phyloP scores from a whole-genome alignment of 768 basidiomycete species.

The Calocybe gangraenosa region DNA sequence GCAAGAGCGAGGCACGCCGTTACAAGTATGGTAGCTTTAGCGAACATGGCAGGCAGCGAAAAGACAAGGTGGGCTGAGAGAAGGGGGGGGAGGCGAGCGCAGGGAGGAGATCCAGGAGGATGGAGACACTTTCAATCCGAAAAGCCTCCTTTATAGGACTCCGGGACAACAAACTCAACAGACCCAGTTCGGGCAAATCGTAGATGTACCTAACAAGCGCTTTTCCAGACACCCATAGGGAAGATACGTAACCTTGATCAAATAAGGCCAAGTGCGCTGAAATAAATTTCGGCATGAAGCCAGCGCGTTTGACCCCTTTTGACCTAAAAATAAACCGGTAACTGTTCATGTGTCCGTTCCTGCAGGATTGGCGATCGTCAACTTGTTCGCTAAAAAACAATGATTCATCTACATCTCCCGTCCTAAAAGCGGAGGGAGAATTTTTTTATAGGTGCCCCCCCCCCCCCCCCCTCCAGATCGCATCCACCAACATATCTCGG shows the following conservation, averaged over 20 bases:
- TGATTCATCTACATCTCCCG: too few species aligned
- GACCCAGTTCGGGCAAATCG: background rate
- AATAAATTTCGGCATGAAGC: background rate
- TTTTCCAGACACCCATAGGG: background rate
- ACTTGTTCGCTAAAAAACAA: too few species aligned
- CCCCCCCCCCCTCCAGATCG: too few species aligned
- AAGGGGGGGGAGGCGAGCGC: slow-evolving; percentile 2
- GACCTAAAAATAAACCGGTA: background rate
- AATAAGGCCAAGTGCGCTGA: background rate
- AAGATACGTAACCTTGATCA: background rate
- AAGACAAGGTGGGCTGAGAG: background rate
- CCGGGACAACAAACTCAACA: too few species aligned
- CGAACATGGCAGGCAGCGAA: slow-evolving; percentile 8
- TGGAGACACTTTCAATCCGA: background rate
- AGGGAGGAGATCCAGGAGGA: slow-evolving; percentile 7
- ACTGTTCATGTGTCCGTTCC: too few species aligned
- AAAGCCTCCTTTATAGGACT: slow-evolving; percentile 5
- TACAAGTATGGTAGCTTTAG: slow-evolving; percentile 7
- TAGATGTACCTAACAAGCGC: background rate
- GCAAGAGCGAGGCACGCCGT: slow-evolving; percentile 9
- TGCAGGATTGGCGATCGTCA: too few species aligned
- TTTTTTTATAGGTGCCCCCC: too few species aligned
- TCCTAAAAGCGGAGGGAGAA: too few species aligned
- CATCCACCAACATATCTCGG: too few species aligned
- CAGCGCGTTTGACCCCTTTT: background rate